Base-by-base conservation (phyloP, 116 monocot genomes). In the Iris pallida region DNA sequence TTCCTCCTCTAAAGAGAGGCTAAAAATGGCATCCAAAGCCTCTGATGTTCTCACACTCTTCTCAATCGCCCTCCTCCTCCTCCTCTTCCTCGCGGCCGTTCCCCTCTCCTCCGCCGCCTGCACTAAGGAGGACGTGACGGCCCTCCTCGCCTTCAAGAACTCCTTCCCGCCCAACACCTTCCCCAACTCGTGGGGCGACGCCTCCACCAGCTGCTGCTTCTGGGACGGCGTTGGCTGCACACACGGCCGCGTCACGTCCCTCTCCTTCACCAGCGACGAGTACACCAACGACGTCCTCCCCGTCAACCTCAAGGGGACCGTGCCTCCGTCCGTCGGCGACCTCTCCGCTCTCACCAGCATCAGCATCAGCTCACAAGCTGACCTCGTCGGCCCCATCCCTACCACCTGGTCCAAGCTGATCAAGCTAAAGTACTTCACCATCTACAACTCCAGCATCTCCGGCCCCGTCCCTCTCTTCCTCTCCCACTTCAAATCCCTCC, bases 351-450 rank as follows among this genome's bases (percentile, higher is more conserved):
- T 76, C 44, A 2, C 52, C 44, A 14, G 17, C 30, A 53, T 63
- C 42, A n/a, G 11, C 69, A 12, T 76, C 69, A 7, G 19, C 47
- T 3, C 45, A 16, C 45, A 42, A 14, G 5, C 53, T 4, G 1
- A 51, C 61, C 12, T 76, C 60, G 59, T 61, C 11, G 76, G 76
- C 20, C 52, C 76, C 14, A 69, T 76, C 11, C 76, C 76, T 0
- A 57, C 10, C 45, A 45, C 19, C 57, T 42, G 56, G 9, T 17
- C 57, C 16, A 8, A 46, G 40, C 2, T 60, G 42, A 56, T 18
- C 16, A 41, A 7, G 7, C 57, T 57, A 7, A 1, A 2, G 16
- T 2, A 0, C 14, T 3, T 57, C 16, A 18, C 14, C 57, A 7
- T 57, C 57, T 57, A n/a, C 49, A 13, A 51, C 16, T 11, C 14